These are phyloP conservation scores for Dendrothele bispora DNA, from an alignment of 768 basidiomycete species.

Conservation along the genomic window DNA sequence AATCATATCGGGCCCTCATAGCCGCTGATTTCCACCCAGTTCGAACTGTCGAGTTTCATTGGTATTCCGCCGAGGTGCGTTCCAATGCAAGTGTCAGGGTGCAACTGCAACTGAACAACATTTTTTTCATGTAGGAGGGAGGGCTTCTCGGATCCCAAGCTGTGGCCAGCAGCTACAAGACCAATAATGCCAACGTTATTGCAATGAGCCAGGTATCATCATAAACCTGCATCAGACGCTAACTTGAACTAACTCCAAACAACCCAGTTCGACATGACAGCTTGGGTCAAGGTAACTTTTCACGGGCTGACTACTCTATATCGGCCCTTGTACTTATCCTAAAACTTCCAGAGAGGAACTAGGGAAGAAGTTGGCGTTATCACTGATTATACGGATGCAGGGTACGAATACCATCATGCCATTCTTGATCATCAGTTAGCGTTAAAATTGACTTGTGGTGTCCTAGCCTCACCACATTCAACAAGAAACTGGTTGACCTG, in stretches of 20 bases:
- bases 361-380: conserved; percentile 82
- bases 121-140: conserved; percentile 55
- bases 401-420: conserved; percentile 32
- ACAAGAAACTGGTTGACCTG: conserved; percentile 70
- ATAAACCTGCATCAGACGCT: conserved; percentile 4
- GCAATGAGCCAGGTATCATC: conserved; percentile 77
- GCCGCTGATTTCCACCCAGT: conserved; percentile 66
- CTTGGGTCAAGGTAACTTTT: conserved; percentile 79
- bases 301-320: too few relatives aligned
- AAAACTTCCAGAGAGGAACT: conserved; percentile 52
- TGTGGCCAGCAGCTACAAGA: conserved; percentile 74
- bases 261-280: conserved; percentile 79
- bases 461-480: conserved; percentile 80
- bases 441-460: too few relatives aligned
- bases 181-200: conserved; percentile 60
- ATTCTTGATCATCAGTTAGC: conserved; percentile 7
- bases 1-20: conserved; percentile 72
- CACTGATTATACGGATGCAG: conserved; percentile 75
- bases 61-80: conserved; percentile 78
- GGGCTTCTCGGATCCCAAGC: conserved; percentile 90
- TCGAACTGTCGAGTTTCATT: conserved; percentile 75
- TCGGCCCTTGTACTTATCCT: conserved; percentile 1
- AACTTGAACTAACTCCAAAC: conserved; percentile 14
- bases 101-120: conserved; percentile 7
- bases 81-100: too few relatives aligned